Percentiles rank a stretch among this genome's conserved stretches.
Evolutionary conservation across 2,329 filamentous ascomycete species (phyloP).

Genomic region (Fusarium marasasianum): DNA sequence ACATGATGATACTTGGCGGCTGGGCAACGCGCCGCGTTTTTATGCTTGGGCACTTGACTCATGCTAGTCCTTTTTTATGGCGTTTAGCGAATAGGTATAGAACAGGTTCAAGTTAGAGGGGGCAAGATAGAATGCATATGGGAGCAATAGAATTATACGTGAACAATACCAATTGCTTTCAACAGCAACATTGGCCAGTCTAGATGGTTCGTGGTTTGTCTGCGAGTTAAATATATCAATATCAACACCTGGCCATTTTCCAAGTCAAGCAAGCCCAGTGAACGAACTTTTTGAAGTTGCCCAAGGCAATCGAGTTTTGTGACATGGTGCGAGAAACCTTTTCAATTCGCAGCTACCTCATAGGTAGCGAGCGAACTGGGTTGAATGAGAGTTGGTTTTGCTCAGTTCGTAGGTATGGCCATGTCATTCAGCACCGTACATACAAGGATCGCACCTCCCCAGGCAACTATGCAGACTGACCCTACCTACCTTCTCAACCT

Average conservation of each 20-base stretch:
- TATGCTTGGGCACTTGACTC: constrained; percentile 13
- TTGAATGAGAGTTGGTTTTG: not conserved
- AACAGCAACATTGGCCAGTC: not conserved
- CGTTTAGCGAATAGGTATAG: constrained; percentile 11
- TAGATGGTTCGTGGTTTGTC: not conserved
- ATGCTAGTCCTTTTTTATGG: constrained; percentile 16
- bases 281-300: not conserved
- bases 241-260: not conserved
- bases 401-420: not conserved
- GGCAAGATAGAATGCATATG: constrained; percentile 1
- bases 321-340: not conserved
- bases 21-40: constrained; percentile 2
- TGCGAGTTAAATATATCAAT: not conserved
- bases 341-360: not conserved
- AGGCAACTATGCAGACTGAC: not conserved
- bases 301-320: not conserved
- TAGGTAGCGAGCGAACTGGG: not conserved
- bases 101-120: not conserved
- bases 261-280: not conserved
- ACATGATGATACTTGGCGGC: constrained; percentile 7
- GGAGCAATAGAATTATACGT: constrained; percentile 10
- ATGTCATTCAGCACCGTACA: not conserved
- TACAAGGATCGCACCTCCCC: not conserved
- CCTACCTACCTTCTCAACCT: not conserved
- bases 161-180: not conserved